Evolutionary conservation across 1,139 yeast species (phyloP).

Genomic region (Ogataea hybrid): DNA sequence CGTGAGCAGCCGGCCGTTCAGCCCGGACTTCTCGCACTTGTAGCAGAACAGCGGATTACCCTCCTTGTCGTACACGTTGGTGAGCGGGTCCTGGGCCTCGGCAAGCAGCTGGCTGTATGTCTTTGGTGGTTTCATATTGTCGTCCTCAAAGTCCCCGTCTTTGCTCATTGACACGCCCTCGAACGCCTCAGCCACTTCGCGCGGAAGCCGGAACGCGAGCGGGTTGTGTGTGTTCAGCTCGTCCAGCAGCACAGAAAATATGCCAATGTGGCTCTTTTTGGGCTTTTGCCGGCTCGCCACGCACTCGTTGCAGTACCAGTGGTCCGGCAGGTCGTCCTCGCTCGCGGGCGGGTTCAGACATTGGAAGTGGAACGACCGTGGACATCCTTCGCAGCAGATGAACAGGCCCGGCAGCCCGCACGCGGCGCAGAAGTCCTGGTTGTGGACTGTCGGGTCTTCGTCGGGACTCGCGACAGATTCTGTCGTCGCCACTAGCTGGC

Average conservation of each 20-base stretch:
- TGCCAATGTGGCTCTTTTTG: constrained; percentile 36
- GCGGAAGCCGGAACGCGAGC: constrained; percentile 69
- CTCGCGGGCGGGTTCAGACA: constrained; percentile 92
- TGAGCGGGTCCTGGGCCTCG: constrained; percentile 60
- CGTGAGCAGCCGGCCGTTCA: constrained; percentile 51
- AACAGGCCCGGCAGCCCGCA: constrained; percentile 90
- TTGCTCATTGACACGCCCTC: constrained; percentile 67
- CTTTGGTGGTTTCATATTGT: constrained; percentile 51
- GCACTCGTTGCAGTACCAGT: constrained; percentile 88
- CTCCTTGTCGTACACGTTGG: constrained; percentile 55
- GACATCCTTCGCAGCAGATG: constrained; percentile 92
- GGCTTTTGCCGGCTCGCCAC: constrained; percentile 33
- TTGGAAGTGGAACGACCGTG: constrained; percentile 84
- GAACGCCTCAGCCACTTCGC: constrained; percentile 61
- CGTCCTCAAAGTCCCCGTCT: constrained; percentile 70
- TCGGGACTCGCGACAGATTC: constrained; percentile 13
- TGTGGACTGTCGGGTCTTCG: constrained; percentile 41
- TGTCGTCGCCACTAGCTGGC: constrained; percentile 9
- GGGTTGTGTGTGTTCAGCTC: constrained; percentile 64
- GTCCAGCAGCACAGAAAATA: constrained; percentile 65
- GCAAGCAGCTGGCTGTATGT: constrained; percentile 39
- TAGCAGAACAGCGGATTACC: constrained; percentile 71
- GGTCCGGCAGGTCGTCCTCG: constrained; percentile 72
- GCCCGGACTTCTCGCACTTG: constrained; percentile 71
- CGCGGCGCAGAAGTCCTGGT: constrained; percentile 85